Evolutionary conservation across 768 basidiomycete species (phyloP), one percentile per base, ranked within the genome.

Genomic region (Thelephora aurantiotincta): DNA sequence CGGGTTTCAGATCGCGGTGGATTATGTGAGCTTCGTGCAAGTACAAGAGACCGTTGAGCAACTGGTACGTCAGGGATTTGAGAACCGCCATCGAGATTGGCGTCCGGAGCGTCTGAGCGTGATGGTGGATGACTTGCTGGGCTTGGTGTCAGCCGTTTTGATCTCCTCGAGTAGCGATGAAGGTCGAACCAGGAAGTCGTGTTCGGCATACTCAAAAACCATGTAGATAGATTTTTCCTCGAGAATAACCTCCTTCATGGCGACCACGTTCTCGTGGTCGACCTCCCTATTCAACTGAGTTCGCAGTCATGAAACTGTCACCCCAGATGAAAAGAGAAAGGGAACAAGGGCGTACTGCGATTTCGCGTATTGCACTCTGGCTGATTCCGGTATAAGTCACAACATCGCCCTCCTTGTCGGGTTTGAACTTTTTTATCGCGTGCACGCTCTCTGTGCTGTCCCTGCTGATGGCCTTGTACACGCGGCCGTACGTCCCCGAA

Each of bases 351-450:
- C 85, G 55, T 54, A 92, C 92, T 47, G 93, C 88, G 54, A 98
- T 98, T 64, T 99, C 96, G 50, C 96, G 73, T 55, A 91, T 89
- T 3, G 94, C 96, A 64, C 90, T 94, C 67, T 99, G 96, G 61
- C 89, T 93, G 56, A 99, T 91, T 2, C 94, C 96, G 9, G 94
- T 97, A 62, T 98, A 99, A 0, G 91, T 91, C 45, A 84, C 68
- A 1, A 92, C 80, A 59, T 98, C 96, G 18, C 94, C 94, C 67
- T 99, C 96, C 64, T 98, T 98, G 72, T 99, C 96, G 0, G 94
- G 96, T 60, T 99, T 99, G 71, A 98, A 98, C 64, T 98, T 99
- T 72, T 99, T 99, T 68, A 99, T 98, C 5, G 96, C 96, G 55
- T 92, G 84, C 43, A 94, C 73, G 52, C 67, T 70, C 2, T 71